Conservation (phyloP, 768 basidiomycete genomes). For the Pulveroboletus frians region DNA sequence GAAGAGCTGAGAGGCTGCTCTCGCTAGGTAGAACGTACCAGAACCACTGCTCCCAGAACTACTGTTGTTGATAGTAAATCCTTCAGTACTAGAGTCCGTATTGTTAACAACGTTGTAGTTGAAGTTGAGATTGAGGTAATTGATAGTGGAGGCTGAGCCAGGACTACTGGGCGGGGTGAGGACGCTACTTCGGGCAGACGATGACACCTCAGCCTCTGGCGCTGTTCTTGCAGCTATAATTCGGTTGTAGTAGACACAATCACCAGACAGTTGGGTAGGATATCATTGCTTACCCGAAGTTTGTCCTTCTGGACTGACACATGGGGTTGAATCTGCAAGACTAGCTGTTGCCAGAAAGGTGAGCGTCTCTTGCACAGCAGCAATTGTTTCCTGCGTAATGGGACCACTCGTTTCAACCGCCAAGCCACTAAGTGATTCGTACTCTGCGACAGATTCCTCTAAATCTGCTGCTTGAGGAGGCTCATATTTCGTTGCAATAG, state of each 20-base stretch:
- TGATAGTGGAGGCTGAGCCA: neutral
- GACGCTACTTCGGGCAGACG: neutral
- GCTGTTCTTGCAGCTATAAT: neutral
- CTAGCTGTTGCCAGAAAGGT: neutral
- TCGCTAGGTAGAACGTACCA: too few species aligned
- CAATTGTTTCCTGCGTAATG: too few species aligned
- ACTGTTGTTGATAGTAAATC: too few species aligned
- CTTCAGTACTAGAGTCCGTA: neutral
- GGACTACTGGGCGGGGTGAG: conserved; percentile 1
- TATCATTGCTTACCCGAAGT: neutral
- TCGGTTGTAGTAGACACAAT: neutral
- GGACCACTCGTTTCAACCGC: too few species aligned
- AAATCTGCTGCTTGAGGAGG: neutral
- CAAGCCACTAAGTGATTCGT: neutral
- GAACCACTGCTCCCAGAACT: too few species aligned
- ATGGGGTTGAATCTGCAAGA: neutral
- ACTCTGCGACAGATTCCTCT: neutral
- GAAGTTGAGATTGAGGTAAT: neutral
- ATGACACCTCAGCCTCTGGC: neutral
- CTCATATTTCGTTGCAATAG: neutral
- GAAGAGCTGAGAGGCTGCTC: too few species aligned
- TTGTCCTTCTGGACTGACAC: neutral
- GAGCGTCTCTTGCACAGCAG: too few species aligned
- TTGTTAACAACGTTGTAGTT: conserved; percentile 1
- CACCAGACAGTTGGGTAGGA: neutral